These are phyloP conservation scores for Leccinum variicolor DNA, from an alignment of 768 basidiomycete species.

Conservation along the genomic window DNA sequence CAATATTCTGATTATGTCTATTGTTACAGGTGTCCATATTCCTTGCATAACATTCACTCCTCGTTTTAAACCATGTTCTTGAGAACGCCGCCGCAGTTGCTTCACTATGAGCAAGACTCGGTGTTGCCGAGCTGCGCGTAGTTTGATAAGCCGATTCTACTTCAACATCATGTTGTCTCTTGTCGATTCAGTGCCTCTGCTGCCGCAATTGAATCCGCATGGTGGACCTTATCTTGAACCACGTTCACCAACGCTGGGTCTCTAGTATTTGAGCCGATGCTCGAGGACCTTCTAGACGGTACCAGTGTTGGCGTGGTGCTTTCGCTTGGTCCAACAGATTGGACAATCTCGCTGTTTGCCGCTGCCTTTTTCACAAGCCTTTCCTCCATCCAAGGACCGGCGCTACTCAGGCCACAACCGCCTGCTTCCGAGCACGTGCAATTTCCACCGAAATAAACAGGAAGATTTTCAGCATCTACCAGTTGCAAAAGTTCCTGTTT, in stretches of 20 bases:
- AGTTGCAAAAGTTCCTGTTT: slow-evolving; percentile 51
- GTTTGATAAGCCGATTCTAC: background rate
- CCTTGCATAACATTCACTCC: slow-evolving; percentile 5
- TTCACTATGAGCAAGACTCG: background rate
- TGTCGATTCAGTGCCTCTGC: background rate
- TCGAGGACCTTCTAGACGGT: slow-evolving; percentile 4
- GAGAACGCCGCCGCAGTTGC: background rate
- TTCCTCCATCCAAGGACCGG: slow-evolving; percentile 71
- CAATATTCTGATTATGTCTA: slow-evolving; percentile 61
- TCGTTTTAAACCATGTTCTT: background rate
- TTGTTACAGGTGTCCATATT: background rate
- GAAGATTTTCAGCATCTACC: slow-evolving; percentile 63
- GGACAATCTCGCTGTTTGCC: background rate
- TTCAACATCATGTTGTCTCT: slow-evolving; percentile 4
- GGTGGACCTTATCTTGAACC: slow-evolving; percentile 9
- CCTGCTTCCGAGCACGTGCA: slow-evolving; percentile 57
- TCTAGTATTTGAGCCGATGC: background rate
- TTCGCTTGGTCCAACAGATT: background rate
- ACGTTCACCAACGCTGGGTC: background rate
- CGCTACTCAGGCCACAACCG: slow-evolving; percentile 60
- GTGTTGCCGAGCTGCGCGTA: background rate
- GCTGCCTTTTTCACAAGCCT: slow-evolving; percentile 28
- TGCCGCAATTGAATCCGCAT: background rate
- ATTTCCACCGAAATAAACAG: slow-evolving; percentile 56
- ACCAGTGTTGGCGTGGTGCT: background rate